Evolutionary conservation across 2,329 filamentous ascomycete species (phyloP).

Genomic region (Seiridium unicorne): DNA sequence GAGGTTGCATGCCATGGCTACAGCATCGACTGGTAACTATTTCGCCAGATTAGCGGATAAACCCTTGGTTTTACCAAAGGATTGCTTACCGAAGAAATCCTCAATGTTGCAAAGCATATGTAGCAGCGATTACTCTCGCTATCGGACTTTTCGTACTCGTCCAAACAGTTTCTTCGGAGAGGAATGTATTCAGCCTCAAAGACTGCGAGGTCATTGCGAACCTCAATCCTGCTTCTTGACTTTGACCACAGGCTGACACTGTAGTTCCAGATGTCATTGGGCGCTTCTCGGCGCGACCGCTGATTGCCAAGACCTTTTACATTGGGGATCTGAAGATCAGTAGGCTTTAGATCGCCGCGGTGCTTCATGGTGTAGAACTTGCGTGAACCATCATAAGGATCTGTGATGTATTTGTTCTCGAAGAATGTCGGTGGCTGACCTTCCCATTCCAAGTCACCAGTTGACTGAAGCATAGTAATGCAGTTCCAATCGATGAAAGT

Average conservation of each 20-base stretch:
- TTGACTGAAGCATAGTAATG: constrained; percentile 39
- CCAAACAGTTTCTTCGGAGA: constrained; percentile 80
- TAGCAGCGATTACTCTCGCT: constrained; percentile 53
- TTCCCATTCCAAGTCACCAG: constrained; percentile 35
- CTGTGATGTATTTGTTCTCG: constrained; percentile 50
- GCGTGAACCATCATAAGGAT: constrained; percentile 61
- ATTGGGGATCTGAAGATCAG: constrained; percentile 61
- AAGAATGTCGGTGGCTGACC: constrained; percentile 49
- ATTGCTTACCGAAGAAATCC: constrained; percentile 68
- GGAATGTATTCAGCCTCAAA: constrained; percentile 71
- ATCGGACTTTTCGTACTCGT: constrained; percentile 58
- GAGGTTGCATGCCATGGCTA: constrained; percentile 71
- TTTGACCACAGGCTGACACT: constrained; percentile 74
- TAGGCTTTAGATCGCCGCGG: constrained; percentile 57
- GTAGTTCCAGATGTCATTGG: constrained; percentile 74
- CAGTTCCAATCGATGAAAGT: constrained; percentile 60
- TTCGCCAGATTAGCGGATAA: no score
- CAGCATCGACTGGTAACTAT: constrained; percentile 68
- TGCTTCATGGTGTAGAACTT: constrained; percentile 57
- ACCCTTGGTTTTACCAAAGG: background rate
- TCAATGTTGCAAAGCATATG: constrained; percentile 74
- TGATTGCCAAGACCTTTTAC: constrained; percentile 44
- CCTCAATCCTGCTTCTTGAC: constrained; percentile 47
- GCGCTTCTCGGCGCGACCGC: constrained; percentile 34
- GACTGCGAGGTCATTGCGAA: constrained; percentile 75